phyloP scores from a whole-genome alignment of 768 basidiomycete genomes.

The Boletellus emodensis region DNA sequence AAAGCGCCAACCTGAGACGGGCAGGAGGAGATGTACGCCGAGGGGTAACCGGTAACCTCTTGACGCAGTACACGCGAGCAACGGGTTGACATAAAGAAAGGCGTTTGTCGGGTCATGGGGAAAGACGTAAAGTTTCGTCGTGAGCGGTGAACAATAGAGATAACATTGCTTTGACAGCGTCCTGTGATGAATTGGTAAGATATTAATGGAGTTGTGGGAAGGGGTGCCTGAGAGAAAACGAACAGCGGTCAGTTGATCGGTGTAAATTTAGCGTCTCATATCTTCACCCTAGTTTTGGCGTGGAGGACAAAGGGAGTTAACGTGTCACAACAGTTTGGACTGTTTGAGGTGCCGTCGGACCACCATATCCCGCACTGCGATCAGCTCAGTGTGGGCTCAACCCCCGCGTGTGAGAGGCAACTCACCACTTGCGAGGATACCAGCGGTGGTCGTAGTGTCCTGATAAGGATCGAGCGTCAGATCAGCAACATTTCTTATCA shows the following conservation, averaged over 20 bases:
- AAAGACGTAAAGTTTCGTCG: constrained; percentile 3
- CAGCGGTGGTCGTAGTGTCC: constrained; percentile 70
- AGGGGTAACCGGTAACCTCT: neutral
- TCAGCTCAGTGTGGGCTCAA: constrained; percentile 2
- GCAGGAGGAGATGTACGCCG: neutral
- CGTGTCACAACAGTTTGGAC: constrained; percentile 56
- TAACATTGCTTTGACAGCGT: constrained; percentile 13
- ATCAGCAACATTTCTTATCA: neutral
- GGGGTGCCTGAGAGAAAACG: neutral
- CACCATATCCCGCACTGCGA: constrained; percentile 74
- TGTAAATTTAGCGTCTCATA: neutral
- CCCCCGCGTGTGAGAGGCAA: neutral
- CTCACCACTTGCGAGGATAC: constrained; percentile 74
- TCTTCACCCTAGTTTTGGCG: constrained; percentile 8
- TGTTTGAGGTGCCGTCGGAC: constrained; percentile 74
- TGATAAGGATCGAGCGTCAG: constrained; percentile 20
- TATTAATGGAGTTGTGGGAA: constrained; percentile 1
- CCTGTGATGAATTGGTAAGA: constrained; percentile 4
- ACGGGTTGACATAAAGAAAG: neutral
- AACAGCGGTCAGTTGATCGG: neutral
- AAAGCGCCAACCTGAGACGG: neutral
- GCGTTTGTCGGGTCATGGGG: constrained; percentile 3
- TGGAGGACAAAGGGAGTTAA: neutral
- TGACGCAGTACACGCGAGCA: neutral
- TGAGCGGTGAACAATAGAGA: constrained; percentile 7